Evolutionary conservation across 1,284 basidiomycete species (phyloP).

Genomic region (Sporisorium exsertum): DNA sequence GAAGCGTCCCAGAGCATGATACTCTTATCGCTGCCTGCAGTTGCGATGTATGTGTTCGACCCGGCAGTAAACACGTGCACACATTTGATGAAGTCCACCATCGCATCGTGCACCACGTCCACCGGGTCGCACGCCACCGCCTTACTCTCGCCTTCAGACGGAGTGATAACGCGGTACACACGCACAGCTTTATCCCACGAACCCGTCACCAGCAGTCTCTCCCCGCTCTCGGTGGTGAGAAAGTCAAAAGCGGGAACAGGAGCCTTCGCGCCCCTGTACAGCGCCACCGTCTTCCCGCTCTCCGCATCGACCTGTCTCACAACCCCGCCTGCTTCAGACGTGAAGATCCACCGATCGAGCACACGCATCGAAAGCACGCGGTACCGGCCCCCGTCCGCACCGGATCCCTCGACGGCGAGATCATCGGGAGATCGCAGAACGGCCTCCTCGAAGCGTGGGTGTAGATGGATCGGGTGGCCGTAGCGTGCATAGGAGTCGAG

Average conservation of each 20-base stretch:
- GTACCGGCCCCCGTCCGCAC: constrained; percentile 36
- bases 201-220: constrained; percentile 31
- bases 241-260: constrained; percentile 26
- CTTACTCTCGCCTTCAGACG: background rate
- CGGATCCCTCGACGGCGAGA: constrained; percentile 30
- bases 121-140: background rate
- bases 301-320: constrained; percentile 34
- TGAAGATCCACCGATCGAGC: constrained; percentile 16
- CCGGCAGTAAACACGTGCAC: constrained; percentile 21
- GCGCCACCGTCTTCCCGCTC: constrained; percentile 18
- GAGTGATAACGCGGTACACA: constrained; percentile 8
- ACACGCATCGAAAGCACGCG: constrained; percentile 23
- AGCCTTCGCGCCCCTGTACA: constrained; percentile 38
- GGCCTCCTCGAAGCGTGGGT: constrained; percentile 15
- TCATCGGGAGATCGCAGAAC: constrained; percentile 7
- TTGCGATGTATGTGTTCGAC: constrained; percentile 18
- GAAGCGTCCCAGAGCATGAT: constrained; percentile 33
- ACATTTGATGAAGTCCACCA: constrained; percentile 51
- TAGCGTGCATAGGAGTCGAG: constrained; percentile 5
- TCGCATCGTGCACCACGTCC: constrained; percentile 17
- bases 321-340: constrained; percentile 30
- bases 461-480: constrained; percentile 45
- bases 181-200: constrained; percentile 47
- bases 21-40: constrained; percentile 45
- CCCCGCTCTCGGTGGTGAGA: background rate